phyloP scores from a whole-genome alignment of 2,329 filamentous ascomycete species.

The Dactylellina leptospora region DNA sequence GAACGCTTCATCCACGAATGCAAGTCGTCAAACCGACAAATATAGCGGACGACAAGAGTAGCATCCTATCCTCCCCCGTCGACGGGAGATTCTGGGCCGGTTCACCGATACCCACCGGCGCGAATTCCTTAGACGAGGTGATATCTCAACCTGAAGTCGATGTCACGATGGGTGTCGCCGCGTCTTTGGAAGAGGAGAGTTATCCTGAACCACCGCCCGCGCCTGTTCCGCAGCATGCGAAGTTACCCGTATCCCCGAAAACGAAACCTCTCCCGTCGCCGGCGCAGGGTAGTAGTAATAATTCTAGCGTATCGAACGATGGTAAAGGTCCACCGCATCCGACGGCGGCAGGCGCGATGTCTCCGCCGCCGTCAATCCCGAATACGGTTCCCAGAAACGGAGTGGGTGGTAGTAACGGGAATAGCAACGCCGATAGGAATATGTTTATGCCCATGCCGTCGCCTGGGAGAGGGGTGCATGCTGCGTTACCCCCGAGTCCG shows the following conservation, averaged over 20 bases:
- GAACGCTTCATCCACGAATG: conserved; percentile 34
- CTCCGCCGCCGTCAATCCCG: conserved; percentile 18
- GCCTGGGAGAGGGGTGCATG: conserved; percentile 29
- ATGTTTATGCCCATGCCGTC: conserved; percentile 48
- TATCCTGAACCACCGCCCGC: conserved; percentile 38
- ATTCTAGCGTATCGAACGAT: no score
- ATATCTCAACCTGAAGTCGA: conserved; percentile 16
- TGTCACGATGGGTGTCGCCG: conserved; percentile 8
- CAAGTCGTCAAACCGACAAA: conserved; percentile 43
- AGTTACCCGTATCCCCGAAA: conserved; percentile 35
- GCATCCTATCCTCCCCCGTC: conserved; percentile 21
- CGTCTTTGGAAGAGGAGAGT: conserved; percentile 7
- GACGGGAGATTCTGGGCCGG: conserved; percentile 30
- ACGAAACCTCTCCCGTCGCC: not conserved
- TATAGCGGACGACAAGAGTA: conserved; percentile 9
- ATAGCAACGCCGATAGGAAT: conserved; percentile 8
- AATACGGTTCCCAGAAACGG: conserved; percentile 9
- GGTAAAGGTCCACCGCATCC: no score
- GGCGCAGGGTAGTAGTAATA: no score
- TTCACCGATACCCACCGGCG: conserved; percentile 7
- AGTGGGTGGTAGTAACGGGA: not conserved
- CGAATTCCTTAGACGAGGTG: conserved; percentile 26
- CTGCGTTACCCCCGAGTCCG: conserved; percentile 43
- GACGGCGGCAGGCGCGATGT: conserved; percentile 15
- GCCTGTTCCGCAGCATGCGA: conserved; percentile 43